phyloP scores from a whole-genome alignment of 257 asterid genomes.

The Vinca minor region DNA sequence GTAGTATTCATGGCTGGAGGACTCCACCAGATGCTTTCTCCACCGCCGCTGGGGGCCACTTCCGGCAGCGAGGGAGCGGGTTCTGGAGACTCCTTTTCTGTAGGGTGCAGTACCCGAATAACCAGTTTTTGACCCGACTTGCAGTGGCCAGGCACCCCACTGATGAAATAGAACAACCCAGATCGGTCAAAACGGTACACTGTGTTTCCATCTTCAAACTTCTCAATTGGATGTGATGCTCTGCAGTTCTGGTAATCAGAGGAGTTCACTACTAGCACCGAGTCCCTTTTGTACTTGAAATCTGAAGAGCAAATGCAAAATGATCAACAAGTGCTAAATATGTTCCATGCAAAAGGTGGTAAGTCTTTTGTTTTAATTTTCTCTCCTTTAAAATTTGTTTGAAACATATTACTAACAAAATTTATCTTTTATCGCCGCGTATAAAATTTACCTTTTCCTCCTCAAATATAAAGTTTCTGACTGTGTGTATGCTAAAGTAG shows the following conservation, averaged over 20 bases:
- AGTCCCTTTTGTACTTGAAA: constrained; percentile 57
- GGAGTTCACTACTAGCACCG: constrained; percentile 47
- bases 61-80: constrained; percentile 32
- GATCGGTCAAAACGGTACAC: constrained; percentile 39
- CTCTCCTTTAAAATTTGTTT: too few relatives aligned
- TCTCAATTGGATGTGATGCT: constrained; percentile 40
- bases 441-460: too few relatives aligned
- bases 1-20: constrained; percentile 23
- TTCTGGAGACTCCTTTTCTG: constrained; percentile 23
- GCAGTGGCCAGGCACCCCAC: constrained; percentile 60
- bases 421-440: too few relatives aligned
- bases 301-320: constrained; percentile 26
- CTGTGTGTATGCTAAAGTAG: too few relatives aligned
- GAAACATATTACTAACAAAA: too few relatives aligned
- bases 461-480: too few relatives aligned
- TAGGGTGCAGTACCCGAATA: constrained; percentile 57
- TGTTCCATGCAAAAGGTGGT: too few relatives aligned
- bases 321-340: too few relatives aligned
- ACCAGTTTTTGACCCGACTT: constrained; percentile 49
- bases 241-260: constrained; percentile 46
- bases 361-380: too few relatives aligned
- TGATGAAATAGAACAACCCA: constrained; percentile 63
- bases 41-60: too few relatives aligned
- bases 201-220: constrained; percentile 42
- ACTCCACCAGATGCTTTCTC: constrained; percentile 19